These are phyloP conservation scores for Leishmania lainsoni DNA, from an alignment of 208 protist genomes.

Conservation along the genomic window DNA sequence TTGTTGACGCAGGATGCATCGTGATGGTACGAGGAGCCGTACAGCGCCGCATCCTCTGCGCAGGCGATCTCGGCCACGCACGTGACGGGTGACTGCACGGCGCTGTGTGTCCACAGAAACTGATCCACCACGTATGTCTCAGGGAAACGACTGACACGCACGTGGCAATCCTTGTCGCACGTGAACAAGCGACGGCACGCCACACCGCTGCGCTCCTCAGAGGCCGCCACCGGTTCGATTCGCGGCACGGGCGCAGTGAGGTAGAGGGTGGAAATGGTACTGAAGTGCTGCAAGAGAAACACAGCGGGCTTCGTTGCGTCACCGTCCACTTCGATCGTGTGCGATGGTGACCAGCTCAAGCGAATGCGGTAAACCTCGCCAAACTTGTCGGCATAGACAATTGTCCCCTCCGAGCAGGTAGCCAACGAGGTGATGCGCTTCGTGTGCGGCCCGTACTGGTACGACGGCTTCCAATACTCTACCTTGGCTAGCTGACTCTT, in stretches of 20 bases:
- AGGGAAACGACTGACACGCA: conserved; percentile 79
- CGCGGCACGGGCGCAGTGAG: conserved; percentile 60
- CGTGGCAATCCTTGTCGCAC: conserved; percentile 84
- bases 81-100: conserved; percentile 60
- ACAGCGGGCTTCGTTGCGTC: conserved; percentile 35
- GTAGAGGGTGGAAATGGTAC: conserved; percentile 70
- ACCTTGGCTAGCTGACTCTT: conserved; percentile 19
- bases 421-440: conserved; percentile 83
- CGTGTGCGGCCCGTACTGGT: conserved; percentile 72
- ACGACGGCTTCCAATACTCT: conserved; percentile 51
- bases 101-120: conserved; percentile 69
- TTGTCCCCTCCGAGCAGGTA: conserved; percentile 50
- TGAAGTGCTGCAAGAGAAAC: conserved; percentile 90
- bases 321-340: conserved; percentile 54
- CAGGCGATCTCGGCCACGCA: conserved; percentile 70
- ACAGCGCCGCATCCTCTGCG: conserved; percentile 30
- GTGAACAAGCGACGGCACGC: conserved; percentile 71
- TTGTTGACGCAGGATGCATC: conserved; percentile 24
- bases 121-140: conserved; percentile 83
- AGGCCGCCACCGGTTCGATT: conserved; percentile 28
- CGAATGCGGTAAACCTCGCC: conserved; percentile 81
- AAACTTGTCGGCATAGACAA: conserved; percentile 91
- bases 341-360: conserved; percentile 54
- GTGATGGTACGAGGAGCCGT: conserved; percentile 13
- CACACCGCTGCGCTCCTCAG: conserved; percentile 33